A percentile compares a stretch with the other conserved stretches of the same genome.
phyloP scores from a whole-genome alignment of 495 filamentous ascomycete species.

The Cercophora newfieldiana region DNA sequence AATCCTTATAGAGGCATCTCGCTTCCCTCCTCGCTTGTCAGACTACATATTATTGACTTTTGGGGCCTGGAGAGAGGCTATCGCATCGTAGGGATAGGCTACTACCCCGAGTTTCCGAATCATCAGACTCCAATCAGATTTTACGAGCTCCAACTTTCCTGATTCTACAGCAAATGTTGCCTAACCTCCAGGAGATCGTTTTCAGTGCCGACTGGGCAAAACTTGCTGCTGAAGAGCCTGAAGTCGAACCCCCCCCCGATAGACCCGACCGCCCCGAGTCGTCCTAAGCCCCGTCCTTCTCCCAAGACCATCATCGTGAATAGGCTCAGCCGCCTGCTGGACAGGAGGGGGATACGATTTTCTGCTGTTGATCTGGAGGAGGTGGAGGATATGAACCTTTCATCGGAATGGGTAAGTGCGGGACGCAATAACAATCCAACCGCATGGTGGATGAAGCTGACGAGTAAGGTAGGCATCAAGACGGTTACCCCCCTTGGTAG shows the following conservation, averaged over 20 bases:
- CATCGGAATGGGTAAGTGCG: background rate
- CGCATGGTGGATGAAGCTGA: background rate
- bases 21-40: background rate
- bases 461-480: background rate
- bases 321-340: background rate
- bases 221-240: too few species aligned
- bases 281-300: too few species aligned
- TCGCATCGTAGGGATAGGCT: too few species aligned
- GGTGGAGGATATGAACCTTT: background rate
- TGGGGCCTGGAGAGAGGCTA: background rate
- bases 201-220: too few species aligned
- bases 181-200: too few species aligned
- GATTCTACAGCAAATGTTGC: too few species aligned
- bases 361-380: background rate
- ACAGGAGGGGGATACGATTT: background rate
- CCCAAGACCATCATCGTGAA: background rate
- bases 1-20: too few species aligned
- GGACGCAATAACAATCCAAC: background rate
- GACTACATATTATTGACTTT: background rate
- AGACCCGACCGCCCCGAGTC: too few species aligned
- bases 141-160: too few species aligned
- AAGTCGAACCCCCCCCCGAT: too few species aligned
- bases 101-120: too few species aligned
- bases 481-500: background rate
- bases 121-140: too few species aligned